These are phyloP conservation scores for Tolypocladium tropicale DNA, from an alignment of 2,329 filamentous ascomycete species.

Conservation along the genomic window DNA sequence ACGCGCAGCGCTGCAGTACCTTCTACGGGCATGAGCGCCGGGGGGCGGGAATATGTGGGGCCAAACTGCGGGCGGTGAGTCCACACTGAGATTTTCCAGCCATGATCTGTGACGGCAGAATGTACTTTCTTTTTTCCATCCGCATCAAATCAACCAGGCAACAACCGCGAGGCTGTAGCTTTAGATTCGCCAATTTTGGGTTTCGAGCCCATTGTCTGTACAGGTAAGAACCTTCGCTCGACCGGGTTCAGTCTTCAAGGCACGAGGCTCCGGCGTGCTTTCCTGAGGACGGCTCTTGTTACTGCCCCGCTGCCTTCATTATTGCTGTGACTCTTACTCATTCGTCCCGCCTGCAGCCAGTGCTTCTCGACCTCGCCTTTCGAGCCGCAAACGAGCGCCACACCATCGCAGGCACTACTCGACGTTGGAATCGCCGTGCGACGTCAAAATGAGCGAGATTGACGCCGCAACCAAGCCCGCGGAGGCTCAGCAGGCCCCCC, in stretches of 20 bases:
- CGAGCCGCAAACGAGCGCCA: not conserved
- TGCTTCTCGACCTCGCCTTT: not conserved
- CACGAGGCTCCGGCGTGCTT: not conserved
- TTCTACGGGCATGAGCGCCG: too few relatives aligned
- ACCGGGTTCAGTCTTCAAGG: not conserved
- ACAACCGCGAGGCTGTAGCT: not conserved
- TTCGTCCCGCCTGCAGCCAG: not conserved
- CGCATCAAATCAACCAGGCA: not conserved
- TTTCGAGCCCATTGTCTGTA: not conserved
- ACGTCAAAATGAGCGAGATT: slow-evolving; percentile 7
- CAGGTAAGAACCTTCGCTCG: not conserved
- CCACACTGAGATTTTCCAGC: not conserved
- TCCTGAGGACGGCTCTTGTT: not conserved
- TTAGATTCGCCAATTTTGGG: not conserved
- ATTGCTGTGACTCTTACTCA: not conserved
- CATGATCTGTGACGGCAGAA: not conserved
- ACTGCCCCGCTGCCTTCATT: not conserved
- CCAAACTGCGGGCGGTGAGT: not conserved
- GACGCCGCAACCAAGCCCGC: slow-evolving; percentile 13
- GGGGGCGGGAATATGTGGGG: not conserved
- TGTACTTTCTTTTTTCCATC: not conserved
- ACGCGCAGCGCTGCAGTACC: not conserved
- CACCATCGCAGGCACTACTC: not conserved
- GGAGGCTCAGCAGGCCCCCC: slow-evolving; percentile 13
- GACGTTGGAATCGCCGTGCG: not conserved